Evolutionary conservation across 208 protist species (phyloP), one percentile per base, ranked within the genome.

Genomic region (Trypanosoma vivax): DNA sequence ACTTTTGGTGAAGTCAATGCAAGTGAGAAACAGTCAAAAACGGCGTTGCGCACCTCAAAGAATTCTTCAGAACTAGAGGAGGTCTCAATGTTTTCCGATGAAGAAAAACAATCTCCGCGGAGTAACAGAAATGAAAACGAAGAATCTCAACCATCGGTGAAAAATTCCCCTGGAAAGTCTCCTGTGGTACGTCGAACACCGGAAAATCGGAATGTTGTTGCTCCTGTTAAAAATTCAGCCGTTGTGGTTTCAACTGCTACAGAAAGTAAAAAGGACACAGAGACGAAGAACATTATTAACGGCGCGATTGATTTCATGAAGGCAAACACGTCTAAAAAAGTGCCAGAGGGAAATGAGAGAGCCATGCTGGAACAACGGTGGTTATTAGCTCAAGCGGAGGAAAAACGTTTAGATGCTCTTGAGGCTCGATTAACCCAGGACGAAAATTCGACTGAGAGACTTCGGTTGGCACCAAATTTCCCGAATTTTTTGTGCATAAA

Each of bases 401-500:
- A 87, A 54, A 53, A 74, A 60, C 78, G 83, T 18, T 65, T 90
- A 16, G 73, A 82, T 40, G 55, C 64, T 28, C 56, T 87, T 14
- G 64, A 83, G 21, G 11, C 21, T 16, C 67, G 63, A 30, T 24
- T 82, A 24, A 39, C 4, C n/a, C 18, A 62, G 11, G 59, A 62
- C n/a, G 66, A 73, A 47, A 41, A 27, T n/a, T 10, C 34, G 3
- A 72, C 57, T 7, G 11, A 2, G 0, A 46, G 47, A 18, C 2
- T 70, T 5, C 51, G 52, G 10, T 46, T 66, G n/a, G 14, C 24
- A 37, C 69, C 83, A 1, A 90, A 90, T 49, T 85, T 90, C 43
- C 83, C 83, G 4, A 84, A 74, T 42, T 73, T 90, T 38, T 60
- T 90, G 28, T 90, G 75, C 50, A 73, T 90, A 24, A 61, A 54